Evolutionary conservation across 2,329 filamentous ascomycete species (phyloP).

Genomic region (Verruconis gallopava): DNA sequence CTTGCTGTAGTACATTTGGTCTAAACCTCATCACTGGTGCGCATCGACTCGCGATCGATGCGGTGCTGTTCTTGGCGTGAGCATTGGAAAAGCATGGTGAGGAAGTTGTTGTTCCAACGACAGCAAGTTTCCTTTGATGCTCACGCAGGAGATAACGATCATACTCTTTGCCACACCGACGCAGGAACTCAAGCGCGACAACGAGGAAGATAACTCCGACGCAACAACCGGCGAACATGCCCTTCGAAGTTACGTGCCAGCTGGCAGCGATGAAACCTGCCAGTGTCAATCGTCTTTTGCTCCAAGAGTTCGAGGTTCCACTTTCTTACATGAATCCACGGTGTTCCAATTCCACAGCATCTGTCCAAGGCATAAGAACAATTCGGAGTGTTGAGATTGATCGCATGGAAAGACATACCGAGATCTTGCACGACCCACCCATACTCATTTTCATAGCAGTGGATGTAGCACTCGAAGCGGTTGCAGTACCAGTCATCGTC

Average conservation of each 20-base stretch:
- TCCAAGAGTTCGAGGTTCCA: constrained; percentile 2
- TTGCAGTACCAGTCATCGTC: background rate
- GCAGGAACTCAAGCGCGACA: constrained; percentile 57
- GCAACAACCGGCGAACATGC: constrained; percentile 69
- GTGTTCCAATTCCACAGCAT: constrained; percentile 76
- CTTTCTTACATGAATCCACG: constrained; percentile 42
- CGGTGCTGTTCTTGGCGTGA: background rate
- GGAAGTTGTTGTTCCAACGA: background rate
- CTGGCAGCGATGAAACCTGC: constrained; percentile 49
- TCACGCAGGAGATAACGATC: constrained; percentile 51
- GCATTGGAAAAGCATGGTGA: background rate
- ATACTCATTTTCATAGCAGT: background rate
- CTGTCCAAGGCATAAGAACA: constrained; percentile 25
- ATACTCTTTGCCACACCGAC: constrained; percentile 58
- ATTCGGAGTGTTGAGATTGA: background rate
- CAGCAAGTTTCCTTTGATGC: constrained; percentile 23
- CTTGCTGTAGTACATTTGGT: constrained; percentile 53
- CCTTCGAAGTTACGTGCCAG: constrained; percentile 57
- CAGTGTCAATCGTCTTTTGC: constrained; percentile 1
- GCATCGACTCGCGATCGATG: background rate
- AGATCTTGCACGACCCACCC: constrained; percentile 24
- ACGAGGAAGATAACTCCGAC: constrained; percentile 67
- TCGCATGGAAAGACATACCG: constrained; percentile 16
- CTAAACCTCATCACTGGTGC: constrained; percentile 19
- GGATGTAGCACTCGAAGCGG: background rate